phyloP scores from a whole-genome alignment of 2,329 filamentous ascomycete genomes.

The Neonectria coccinea region DNA sequence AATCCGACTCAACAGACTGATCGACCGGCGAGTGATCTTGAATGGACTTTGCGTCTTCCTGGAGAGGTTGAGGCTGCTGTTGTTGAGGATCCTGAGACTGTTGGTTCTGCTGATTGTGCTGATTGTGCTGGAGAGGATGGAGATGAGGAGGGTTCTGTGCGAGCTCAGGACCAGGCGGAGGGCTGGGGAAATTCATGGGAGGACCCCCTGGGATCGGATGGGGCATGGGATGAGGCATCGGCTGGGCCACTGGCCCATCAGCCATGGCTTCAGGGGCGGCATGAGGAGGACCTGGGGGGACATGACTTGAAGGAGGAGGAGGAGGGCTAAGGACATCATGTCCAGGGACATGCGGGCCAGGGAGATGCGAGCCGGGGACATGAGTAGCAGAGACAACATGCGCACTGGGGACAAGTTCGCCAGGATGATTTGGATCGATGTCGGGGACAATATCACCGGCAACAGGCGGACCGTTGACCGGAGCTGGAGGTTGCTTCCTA shows the following conservation, averaged over 20 bases:
- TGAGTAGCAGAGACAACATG: background rate
- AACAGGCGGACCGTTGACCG: slow-evolving; percentile 19
- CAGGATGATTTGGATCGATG: slow-evolving; percentile 8
- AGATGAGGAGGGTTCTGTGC: slow-evolving; percentile 36
- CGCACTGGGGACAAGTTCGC: slow-evolving; percentile 7
- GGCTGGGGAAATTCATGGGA: slow-evolving; percentile 38
- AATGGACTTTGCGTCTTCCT: slow-evolving; percentile 26
- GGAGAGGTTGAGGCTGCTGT: slow-evolving; percentile 23
- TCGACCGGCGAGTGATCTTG: background rate
- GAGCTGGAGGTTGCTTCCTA: slow-evolving; percentile 56
- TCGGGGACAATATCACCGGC: background rate
- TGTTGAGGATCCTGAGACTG: slow-evolving; percentile 29
- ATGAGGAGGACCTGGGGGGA: slow-evolving; percentile 3
- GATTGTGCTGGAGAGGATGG: slow-evolving; percentile 38
- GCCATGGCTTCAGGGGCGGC: slow-evolving; percentile 6
- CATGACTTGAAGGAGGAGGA: background rate
- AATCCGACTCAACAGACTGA: slow-evolving; percentile 16
- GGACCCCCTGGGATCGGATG: slow-evolving; percentile 1
- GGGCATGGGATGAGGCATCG: background rate
- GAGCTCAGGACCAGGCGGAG: slow-evolving; percentile 30
- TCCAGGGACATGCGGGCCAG: background rate
- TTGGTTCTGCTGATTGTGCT: slow-evolving; percentile 28
- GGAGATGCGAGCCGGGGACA: background rate
- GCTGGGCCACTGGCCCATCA: background rate
- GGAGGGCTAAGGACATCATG: slow-evolving; percentile 15